Conservation (phyloP, 768 basidiomycete species). For the Coprinopsis sp. region DNA sequence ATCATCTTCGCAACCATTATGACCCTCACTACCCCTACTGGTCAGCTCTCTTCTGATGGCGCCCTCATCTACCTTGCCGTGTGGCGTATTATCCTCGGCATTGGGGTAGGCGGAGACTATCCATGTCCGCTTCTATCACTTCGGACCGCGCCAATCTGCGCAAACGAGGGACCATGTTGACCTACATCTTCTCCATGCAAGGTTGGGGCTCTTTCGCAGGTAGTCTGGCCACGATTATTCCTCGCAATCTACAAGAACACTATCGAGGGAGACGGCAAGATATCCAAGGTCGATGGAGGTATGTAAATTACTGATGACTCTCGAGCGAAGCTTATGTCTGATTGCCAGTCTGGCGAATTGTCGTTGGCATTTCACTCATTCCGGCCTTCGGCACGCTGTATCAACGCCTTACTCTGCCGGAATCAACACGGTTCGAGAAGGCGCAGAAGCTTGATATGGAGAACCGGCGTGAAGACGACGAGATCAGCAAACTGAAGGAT, state of each 20-base stretch:
- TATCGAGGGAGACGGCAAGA: constrained; percentile 56
- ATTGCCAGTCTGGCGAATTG: constrained; percentile 61
- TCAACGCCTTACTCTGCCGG: constrained; percentile 68
- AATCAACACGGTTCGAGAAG: constrained; percentile 53
- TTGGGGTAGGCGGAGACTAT: constrained; percentile 79
- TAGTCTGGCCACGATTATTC: constrained; percentile 57
- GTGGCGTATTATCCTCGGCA: constrained; percentile 69
- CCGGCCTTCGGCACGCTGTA: constrained; percentile 75
- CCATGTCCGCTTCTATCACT: constrained; percentile 72
- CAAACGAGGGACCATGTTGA: constrained; percentile 65
- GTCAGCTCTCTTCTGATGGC: constrained; percentile 44
- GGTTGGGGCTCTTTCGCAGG: constrained; percentile 75
- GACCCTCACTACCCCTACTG: constrained; percentile 61
- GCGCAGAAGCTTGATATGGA: constrained; percentile 37
- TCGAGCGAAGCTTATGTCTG: background rate
- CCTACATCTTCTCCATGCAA: constrained; percentile 73
- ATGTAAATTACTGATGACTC: constrained; percentile 16
- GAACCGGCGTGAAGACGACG: constrained; percentile 29
- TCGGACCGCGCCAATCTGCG: constrained; percentile 61
- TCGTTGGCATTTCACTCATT: constrained; percentile 67
- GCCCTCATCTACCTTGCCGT: constrained; percentile 59
- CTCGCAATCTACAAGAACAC: constrained; percentile 57
- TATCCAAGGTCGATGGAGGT: constrained; percentile 69
- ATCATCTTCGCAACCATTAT: constrained; percentile 77
- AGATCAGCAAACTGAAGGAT: constrained; percentile 25